Percentiles rank a stretch among this genome's conserved stretches.
These are phyloP conservation scores for Boletus coccyginus DNA, from an alignment of 768 basidiomycete genomes.

Conservation along the genomic window DNA sequence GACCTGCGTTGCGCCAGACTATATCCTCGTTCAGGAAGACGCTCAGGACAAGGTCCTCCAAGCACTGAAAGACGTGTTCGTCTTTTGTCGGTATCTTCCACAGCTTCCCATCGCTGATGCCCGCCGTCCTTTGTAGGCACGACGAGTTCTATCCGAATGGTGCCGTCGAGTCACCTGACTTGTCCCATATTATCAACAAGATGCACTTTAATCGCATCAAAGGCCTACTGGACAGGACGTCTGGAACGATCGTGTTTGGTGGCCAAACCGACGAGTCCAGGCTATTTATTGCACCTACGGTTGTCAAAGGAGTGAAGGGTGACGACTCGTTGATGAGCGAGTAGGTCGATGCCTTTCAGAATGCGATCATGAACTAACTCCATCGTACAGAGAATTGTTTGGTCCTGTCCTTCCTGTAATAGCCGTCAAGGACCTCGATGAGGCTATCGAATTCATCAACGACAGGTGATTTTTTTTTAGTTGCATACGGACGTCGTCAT, in stretches of 20 bases:
- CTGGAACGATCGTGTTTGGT: conserved; percentile 64
- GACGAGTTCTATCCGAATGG: conserved; percentile 42
- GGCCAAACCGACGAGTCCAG: conserved; percentile 57
- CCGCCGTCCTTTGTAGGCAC: conserved; percentile 9
- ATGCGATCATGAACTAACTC: neutral
- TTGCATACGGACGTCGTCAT: neutral
- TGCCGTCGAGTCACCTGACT: conserved; percentile 41
- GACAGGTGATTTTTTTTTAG: conserved; percentile 38
- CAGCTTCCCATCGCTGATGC: neutral
- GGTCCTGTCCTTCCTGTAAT: conserved; percentile 79
- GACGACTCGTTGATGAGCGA: conserved; percentile 78
- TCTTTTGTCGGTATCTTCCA: neutral
- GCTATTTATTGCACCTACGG: conserved; percentile 68
- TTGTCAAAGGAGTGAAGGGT: conserved; percentile 57
- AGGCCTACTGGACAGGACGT: conserved; percentile 58
- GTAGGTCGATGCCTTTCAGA: conserved; percentile 38
- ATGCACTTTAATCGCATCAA: conserved; percentile 61
- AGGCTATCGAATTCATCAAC: conserved; percentile 69
- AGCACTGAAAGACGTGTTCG: conserved; percentile 44
- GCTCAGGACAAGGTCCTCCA: conserved; percentile 39
- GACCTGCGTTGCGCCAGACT: conserved; percentile 67
- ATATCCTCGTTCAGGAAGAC: conserved; percentile 43
- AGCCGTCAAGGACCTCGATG: conserved; percentile 65
- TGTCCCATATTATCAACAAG: conserved; percentile 50
- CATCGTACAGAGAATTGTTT: conserved; percentile 65